Evolutionary conservation across 257 asterid species (phyloP).

Genomic region (Galeopsis tetrahit): DNA sequence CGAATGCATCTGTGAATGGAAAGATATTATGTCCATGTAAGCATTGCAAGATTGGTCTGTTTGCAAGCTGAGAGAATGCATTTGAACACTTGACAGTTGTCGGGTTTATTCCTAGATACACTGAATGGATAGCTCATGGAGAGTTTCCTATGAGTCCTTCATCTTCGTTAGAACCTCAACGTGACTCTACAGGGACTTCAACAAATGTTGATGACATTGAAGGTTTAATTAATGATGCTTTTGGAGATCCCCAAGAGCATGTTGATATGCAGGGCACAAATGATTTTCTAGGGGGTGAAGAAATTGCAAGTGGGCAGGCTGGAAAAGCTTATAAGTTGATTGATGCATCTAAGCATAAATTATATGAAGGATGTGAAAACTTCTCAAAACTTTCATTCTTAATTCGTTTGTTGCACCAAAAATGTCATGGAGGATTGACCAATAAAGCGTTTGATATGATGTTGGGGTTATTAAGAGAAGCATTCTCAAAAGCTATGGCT

Average conservation of each 20-base stretch:
- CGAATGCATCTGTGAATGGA: neutral
- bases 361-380: neutral
- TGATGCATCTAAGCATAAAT: too few species aligned
- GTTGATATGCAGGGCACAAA: neutral
- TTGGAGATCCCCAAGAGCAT: neutral
- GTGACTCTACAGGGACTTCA: neutral
- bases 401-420: neutral
- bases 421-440: conserved; percentile 1
- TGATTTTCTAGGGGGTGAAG: neutral
- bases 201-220: neutral
- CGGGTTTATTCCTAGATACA: neutral
- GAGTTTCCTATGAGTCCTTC: too few species aligned
- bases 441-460: neutral
- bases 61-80: neutral
- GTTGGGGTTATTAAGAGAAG: neutral
- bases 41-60: neutral
- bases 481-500: neutral
- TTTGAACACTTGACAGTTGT: neutral
- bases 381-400: neutral
- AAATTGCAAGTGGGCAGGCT: neutral
- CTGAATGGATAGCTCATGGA: conserved; percentile 19
- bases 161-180: too few species aligned
- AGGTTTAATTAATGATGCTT: neutral
- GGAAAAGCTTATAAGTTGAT: neutral
- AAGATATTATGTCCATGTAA: conserved; percentile 9